Percentiles rank a stretch among this genome's conserved stretches.
These are phyloP conservation scores for Bretziella fagacearum DNA, from an alignment of 2,329 filamentous ascomycete species.

Conservation along the genomic window DNA sequence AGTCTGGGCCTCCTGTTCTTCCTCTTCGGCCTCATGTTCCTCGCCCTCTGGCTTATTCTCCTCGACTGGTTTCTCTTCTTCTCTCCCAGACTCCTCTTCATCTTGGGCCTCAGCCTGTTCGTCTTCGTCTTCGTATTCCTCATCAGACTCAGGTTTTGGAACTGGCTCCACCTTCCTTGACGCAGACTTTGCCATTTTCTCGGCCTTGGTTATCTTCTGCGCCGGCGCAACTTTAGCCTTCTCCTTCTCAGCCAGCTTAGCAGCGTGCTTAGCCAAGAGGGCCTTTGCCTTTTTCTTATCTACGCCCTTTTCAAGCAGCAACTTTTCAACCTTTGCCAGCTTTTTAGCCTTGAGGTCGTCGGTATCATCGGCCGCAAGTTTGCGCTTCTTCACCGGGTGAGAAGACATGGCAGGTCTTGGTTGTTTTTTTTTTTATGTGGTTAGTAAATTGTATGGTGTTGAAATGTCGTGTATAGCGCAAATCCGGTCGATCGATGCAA, in stretches of 20 bases:
- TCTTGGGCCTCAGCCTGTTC: constrained; percentile 7
- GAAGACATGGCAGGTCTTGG: neutral
- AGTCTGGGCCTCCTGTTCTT: constrained; percentile 31
- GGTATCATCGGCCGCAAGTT: constrained; percentile 9
- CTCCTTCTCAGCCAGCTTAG: neutral
- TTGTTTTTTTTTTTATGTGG: neutral
- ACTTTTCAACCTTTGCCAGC: constrained; percentile 11
- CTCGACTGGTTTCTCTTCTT: neutral
- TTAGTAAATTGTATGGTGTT: neutral
- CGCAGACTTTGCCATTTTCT: constrained; percentile 6
- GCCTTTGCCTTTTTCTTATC: constrained; percentile 5
- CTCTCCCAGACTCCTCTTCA: constrained; percentile 1
- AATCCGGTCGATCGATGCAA: too few species aligned
- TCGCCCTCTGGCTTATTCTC: constrained; percentile 1
- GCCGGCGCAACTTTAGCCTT: neutral
- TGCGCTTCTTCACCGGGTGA: constrained; percentile 11
- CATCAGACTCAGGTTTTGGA: constrained; percentile 1
- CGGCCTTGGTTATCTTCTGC: neutral
- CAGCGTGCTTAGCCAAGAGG: neutral
- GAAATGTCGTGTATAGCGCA: neutral
- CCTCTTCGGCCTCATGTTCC: constrained; percentile 18
- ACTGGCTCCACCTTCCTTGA: neutral
- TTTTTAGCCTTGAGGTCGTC: constrained; percentile 10
- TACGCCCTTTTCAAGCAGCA: constrained; percentile 3
- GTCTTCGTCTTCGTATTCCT: constrained; percentile 1